Evolutionary conservation across 345 rosid species (phyloP).

Genomic region (Tarenaya hassleriana): DNA sequence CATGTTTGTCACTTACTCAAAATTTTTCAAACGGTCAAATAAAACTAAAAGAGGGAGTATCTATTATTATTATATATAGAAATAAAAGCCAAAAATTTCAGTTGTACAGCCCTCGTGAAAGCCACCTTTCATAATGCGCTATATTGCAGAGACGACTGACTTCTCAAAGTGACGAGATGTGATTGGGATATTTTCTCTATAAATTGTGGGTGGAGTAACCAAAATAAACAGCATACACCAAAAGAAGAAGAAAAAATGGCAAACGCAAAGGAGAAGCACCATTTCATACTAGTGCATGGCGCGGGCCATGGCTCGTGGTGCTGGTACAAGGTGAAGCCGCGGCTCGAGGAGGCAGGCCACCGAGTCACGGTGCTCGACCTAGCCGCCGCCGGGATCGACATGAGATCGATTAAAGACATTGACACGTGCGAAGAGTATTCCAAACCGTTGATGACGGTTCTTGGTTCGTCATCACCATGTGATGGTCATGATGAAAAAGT

Average conservation of each 20-base stretch:
- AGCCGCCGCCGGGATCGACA: conserved; percentile 44
- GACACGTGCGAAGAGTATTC: conserved; percentile 34
- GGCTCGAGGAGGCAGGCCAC: conserved; percentile 41
- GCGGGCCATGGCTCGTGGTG: conserved; percentile 57
- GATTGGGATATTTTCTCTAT: too few species aligned
- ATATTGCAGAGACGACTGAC: too few species aligned
- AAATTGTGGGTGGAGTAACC: neutral
- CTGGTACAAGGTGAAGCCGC: conserved; percentile 61
- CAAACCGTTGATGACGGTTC: conserved; percentile 39
- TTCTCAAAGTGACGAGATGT: too few species aligned
- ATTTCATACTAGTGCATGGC: conserved; percentile 60
- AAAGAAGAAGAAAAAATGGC: conserved; percentile 11
- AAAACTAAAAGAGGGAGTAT: too few species aligned
- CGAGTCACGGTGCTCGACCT: conserved; percentile 44
- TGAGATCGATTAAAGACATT: conserved; percentile 36
- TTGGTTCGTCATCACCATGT: conserved; percentile 32
- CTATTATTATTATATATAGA: too few species aligned
- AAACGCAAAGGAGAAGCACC: conserved; percentile 22
- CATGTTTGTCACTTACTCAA: too few species aligned
- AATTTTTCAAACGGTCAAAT: too few species aligned
- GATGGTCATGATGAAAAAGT: conserved; percentile 29
- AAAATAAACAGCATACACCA: neutral
- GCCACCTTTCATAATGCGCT: too few species aligned
- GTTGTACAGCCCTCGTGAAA: too few species aligned
- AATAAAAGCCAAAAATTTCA: too few species aligned